Evolutionary conservation across 2,329 filamentous ascomycete species (phyloP), one percentile per base, ranked within the genome.

Genomic region (Venturiaceae sp.): DNA sequence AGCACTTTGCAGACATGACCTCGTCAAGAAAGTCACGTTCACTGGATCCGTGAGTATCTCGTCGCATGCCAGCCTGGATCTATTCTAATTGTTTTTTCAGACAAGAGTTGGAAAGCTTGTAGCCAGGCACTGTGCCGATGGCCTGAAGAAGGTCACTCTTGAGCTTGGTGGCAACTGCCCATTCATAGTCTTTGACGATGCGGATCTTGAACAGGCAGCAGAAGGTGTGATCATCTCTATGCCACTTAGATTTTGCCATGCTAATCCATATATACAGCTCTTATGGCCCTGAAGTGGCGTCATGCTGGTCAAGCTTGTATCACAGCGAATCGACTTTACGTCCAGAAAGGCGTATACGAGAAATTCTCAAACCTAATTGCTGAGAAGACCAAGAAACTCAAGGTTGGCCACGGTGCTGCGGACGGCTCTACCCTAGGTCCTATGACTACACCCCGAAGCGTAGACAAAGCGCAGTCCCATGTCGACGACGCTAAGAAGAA

Each of bases 231-330:
- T 9, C 23, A 13, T 32, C 5, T 44, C 30, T 26, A 19, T 39
- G 3, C 39, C n/a, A 3, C 47, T 26, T 28, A 28, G 5, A 28
- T 34, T 32, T 5, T 9, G 7, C 3, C 16, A 44, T 32, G 26
- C 21, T 53, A 19, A 26, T 26, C 14, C 3, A 32, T 14, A n/a
- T 8, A 36, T 30, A 28, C 59, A 69, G 68, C 72, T 55, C 72
- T 78, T 19, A 72, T 77, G 72, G 69, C 73, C 0, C 68, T 82
- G 19, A 81, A 82, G 65, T 82, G 77, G 72, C 74, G 80, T 8
- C 81, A 85, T 65, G 82, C 83, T 2, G 83, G 83, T 2, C 83
- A 86, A 68, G 82, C 82, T 3, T 86, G 84, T 64, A 81, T 86
- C 61, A 82, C 83, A 0, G 83, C 83, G 7, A 86, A 86, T 66